phyloP scores from a whole-genome alignment of 768 basidiomycete species.

The Pholiota microspora region DNA sequence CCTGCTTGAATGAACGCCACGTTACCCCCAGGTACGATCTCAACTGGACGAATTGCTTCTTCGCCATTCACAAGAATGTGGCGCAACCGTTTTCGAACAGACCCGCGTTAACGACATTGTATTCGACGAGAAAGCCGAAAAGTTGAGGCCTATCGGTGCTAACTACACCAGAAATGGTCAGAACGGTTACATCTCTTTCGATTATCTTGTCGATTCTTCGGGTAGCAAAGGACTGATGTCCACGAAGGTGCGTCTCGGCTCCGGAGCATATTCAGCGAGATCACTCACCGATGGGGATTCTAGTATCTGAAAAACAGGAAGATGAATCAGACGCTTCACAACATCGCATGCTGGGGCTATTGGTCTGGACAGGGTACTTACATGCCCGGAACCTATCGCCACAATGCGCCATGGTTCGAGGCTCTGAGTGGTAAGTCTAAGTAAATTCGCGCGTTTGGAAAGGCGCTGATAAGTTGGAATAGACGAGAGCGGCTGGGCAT shows the following conservation, averaged over 20 bases:
- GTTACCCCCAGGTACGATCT: conserved; percentile 26
- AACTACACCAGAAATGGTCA: conserved; percentile 24
- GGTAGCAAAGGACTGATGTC: conserved; percentile 35
- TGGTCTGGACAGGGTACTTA: conserved; percentile 6
- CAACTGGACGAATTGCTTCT: conserved; percentile 37
- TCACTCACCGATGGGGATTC: neutral
- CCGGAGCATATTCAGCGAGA: neutral
- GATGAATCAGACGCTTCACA: conserved; percentile 24
- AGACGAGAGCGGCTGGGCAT: conserved; percentile 13
- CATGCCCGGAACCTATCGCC: conserved; percentile 5
- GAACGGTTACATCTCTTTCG: conserved; percentile 28
- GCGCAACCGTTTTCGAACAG: conserved; percentile 32
- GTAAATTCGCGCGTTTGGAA: neutral
- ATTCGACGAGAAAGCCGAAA: conserved; percentile 17
- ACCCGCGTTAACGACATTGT: conserved; percentile 27
- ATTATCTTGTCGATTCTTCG: conserved; percentile 34
- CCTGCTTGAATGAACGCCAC: neutral
- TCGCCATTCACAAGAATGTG: conserved; percentile 29
- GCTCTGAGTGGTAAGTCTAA: conserved; percentile 9
- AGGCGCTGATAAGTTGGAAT: neutral
- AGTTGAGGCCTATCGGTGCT: conserved; percentile 23
- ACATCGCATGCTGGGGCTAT: conserved; percentile 6
- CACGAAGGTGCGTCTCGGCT: conserved; percentile 23
- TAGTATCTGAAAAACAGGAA: conserved; percentile 29
- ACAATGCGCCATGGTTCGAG: conserved; percentile 11